A percentile compares a stretch with the other conserved stretches of the same genome.
phyloP scores from a whole-genome alignment of 129 eudicot species.

The Artemisia annua region DNA sequence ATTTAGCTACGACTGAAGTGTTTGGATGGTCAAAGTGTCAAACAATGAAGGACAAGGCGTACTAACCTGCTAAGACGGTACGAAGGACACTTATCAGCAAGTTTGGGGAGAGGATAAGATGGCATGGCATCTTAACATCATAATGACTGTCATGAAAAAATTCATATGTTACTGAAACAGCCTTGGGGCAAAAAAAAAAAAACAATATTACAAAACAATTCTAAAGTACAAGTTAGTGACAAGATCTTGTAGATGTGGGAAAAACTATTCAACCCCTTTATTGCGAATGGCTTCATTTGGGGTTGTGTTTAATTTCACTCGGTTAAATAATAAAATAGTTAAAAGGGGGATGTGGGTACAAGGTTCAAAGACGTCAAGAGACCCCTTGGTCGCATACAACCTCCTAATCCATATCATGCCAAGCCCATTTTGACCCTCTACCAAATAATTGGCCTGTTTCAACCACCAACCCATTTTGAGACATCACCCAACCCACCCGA shows the following conservation, averaged over 20 bases:
- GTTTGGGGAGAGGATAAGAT: slow-evolving; percentile 93
- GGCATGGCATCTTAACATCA: slow-evolving; percentile 99
- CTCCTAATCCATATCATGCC: too few species aligned
- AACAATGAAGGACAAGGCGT: neutral
- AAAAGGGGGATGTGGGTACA: too few species aligned
- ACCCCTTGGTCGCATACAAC: too few species aligned
- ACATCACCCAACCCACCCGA: too few species aligned
- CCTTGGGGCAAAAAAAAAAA: neutral
- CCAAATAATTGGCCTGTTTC: too few species aligned
- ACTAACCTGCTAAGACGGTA: slow-evolving; percentile 94
- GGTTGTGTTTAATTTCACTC: too few species aligned
- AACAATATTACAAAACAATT: neutral
- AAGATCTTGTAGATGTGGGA: neutral
- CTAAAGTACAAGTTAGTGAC: slow-evolving; percentile 1
- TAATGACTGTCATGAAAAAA: slow-evolving; percentile 69
- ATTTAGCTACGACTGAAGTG: neutral
- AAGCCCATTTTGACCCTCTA: too few species aligned
- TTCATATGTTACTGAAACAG: slow-evolving; percentile 2
- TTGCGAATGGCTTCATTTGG: too few species aligned
- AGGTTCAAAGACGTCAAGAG: too few species aligned
- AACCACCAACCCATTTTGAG: too few species aligned
- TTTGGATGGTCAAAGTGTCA: neutral
- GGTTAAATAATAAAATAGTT: too few species aligned
- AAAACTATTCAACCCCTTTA: too few species aligned
- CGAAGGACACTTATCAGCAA: slow-evolving; percentile 96